These are phyloP conservation scores for Candida glucosophila DNA, from an alignment of 1,139 yeast species.

Conservation along the genomic window DNA sequence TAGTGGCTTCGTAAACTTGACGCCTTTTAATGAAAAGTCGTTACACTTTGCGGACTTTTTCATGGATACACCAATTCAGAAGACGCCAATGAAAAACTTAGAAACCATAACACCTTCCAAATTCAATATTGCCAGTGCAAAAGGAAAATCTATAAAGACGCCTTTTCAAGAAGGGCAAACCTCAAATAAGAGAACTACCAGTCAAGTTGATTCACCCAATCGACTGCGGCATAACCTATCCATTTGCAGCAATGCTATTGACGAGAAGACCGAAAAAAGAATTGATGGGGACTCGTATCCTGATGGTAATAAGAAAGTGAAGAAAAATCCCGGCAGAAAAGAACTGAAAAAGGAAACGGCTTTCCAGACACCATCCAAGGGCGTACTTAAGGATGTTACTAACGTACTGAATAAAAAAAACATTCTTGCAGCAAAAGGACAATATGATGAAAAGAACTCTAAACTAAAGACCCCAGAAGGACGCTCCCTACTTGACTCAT, in stretches of 20 bases:
- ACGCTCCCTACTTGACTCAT: constrained; percentile 14
- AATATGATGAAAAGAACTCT: constrained; percentile 2
- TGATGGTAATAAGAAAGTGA: constrained; percentile 8
- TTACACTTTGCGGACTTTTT: constrained; percentile 36
- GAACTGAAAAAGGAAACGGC: constrained; percentile 3
- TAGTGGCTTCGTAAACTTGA: constrained; percentile 17
- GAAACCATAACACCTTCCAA: constrained; percentile 39
- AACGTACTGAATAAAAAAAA: constrained; percentile 11
- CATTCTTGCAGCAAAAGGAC: no score
- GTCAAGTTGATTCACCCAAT: constrained; percentile 35
- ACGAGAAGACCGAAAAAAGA: constrained; percentile 11
- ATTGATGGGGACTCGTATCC: constrained; percentile 7
- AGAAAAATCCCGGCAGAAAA: constrained; percentile 2
- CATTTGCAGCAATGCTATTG: constrained; percentile 8
- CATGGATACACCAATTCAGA: constrained; percentile 36
- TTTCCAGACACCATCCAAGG: constrained; percentile 27
- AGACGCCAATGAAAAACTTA: constrained; percentile 25
- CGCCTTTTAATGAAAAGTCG: constrained; percentile 39
- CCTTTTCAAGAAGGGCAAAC: constrained; percentile 16
- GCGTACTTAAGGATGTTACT: constrained; percentile 18
- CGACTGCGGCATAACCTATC: constrained; percentile 29
- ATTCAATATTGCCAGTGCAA: constrained; percentile 20
- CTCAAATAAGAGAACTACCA: constrained; percentile 27
- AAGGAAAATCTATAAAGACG: constrained; percentile 8
- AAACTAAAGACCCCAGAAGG: constrained; percentile 1